Evolutionary conservation across 345 rosid genomes (phyloP), one percentile per base, ranked within the genome.

Genomic region (Citrus sp.): DNA sequence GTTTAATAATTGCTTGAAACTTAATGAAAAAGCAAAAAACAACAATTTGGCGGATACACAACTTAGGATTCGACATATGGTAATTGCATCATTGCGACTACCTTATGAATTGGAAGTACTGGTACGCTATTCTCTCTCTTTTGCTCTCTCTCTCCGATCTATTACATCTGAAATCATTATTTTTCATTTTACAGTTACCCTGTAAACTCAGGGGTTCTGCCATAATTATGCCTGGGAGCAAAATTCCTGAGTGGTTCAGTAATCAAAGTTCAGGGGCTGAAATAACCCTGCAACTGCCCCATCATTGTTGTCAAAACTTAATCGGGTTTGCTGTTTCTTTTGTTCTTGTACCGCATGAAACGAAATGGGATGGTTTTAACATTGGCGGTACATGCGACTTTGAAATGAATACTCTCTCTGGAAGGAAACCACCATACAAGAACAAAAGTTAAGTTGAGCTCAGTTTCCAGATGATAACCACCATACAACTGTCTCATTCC

Each of bases 201-300:
- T 40, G 13, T 9, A 9, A 35, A 35, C 38, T 9, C 49, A 2
- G 13, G 49, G 49, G 49, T 40, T 8, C 35, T 32, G n/a, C n/a
- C 34, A 56, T 73, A n/a, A 34, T 21, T 35, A 22, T 56, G 4
- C 76, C 76, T 35, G 66, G 67, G 38, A 73, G 54, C 24, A 5
- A 9, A 56, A 73, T 73, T 73, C 76, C 66, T 2, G n/a, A 56
- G 28, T 73, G 76, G 65, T 59, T 73, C 76, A 22, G 67, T 12
- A 21, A 37, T 35, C 38, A 35, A 58, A 22, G 66, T 59, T 13
- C 9, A 7, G 34, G 66, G 13, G 58, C 66, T 34, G 24, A 65
- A 5, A 24, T 35, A 30, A 58, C 46, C 22, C 34, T 59, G 5
- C 49, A 59, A 24, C 13, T 59, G 35, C 67, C 55, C 6, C 14